A percentile compares a stretch with the other conserved stretches of the same genome.
Conservation (phyloP, 2,329 filamentous ascomycete species). For the Dryadomyces sulphureus region DNA sequence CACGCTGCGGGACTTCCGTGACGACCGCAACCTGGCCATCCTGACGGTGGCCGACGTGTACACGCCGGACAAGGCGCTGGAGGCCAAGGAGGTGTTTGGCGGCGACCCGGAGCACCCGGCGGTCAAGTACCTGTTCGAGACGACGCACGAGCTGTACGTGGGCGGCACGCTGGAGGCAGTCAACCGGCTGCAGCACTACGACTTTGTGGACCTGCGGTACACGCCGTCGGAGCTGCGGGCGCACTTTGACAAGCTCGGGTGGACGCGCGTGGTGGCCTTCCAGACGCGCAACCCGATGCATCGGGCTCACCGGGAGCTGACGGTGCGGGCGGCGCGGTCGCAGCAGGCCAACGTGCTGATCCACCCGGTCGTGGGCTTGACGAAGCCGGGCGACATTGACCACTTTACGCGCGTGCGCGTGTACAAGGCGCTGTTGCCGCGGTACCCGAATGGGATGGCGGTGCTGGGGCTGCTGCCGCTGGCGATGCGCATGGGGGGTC, state of each 20-base stretch:
- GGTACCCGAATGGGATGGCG: conserved; percentile 99
- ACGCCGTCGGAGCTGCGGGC: conserved; percentile 86
- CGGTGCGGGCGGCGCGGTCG: conserved; percentile 85
- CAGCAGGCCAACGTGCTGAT: conserved; percentile 98
- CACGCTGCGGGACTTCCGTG: conserved; percentile 85
- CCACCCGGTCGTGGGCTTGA: conserved; percentile 94
- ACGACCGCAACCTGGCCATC: conserved; percentile 92
- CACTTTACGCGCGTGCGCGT: conserved; percentile 98
- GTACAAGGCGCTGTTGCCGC: conserved; percentile 89
- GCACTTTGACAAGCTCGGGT: conserved; percentile 99
- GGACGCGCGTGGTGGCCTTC: conserved; percentile 95
- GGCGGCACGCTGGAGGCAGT: conserved; percentile 94
- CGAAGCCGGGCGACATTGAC: conserved; percentile 98
- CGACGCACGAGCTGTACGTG: conserved; percentile 76
- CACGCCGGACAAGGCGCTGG: conserved; percentile 75
- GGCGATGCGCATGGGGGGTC: conserved; percentile 98
- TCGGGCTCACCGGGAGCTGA: conserved; percentile 93
- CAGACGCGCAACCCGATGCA: conserved; percentile 99
- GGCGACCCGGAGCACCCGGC: conserved; percentile 85
- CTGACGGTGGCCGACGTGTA: conserved; percentile 93
- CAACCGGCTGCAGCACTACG: conserved; percentile 93
- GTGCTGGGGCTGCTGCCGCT: conserved; percentile 87
- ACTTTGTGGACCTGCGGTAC: conserved; percentile 93
- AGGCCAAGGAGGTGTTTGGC: conserved; percentile 90
- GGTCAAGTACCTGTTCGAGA: conserved; percentile 74